These are phyloP conservation scores for Oryza punctata DNA, from an alignment of 176 grass and related monocot species.

Conservation along the genomic window DNA sequence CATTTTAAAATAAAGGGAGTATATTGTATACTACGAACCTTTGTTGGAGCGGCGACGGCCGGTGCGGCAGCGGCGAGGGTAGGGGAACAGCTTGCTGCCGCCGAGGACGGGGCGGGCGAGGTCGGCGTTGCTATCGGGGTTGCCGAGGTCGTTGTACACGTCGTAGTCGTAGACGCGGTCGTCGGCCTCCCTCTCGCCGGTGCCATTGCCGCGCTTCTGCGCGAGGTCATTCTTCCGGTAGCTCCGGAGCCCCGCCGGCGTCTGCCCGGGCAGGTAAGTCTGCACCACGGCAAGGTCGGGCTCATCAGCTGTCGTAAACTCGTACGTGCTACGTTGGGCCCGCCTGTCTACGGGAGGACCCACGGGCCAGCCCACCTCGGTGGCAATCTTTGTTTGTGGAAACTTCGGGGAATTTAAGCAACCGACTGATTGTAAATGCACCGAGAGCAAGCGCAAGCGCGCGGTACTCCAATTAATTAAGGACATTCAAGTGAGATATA, in stretches of 20 bases:
- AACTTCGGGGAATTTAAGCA: neutral
- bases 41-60: slow-evolving; percentile 50
- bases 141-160: slow-evolving; percentile 72
- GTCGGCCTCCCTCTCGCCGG: slow-evolving; percentile 49
- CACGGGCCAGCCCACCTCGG: no score
- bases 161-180: slow-evolving; percentile 86
- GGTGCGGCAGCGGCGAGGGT: slow-evolving; percentile 78
- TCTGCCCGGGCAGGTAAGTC: slow-evolving; percentile 72
- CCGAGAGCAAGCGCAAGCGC: no score
- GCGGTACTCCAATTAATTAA: neutral
- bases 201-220: slow-evolving; percentile 52
- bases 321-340: no score
- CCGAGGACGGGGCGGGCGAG: slow-evolving; percentile 60
- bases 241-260: slow-evolving; percentile 53
- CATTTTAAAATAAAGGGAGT: no score
- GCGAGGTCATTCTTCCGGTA: slow-evolving; percentile 57
- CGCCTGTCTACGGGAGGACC: no score
- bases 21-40: no score
- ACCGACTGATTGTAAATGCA: neutral
- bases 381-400: neutral
- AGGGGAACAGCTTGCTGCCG: slow-evolving; percentile 59
- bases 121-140: no score
- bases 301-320: no score
- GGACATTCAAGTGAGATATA: neutral
- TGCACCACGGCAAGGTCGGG: neutral